These are phyloP conservation scores for Trichoderma sp. DNA, from an alignment of 2,329 filamentous ascomycete genomes.

Conservation along the genomic window DNA sequence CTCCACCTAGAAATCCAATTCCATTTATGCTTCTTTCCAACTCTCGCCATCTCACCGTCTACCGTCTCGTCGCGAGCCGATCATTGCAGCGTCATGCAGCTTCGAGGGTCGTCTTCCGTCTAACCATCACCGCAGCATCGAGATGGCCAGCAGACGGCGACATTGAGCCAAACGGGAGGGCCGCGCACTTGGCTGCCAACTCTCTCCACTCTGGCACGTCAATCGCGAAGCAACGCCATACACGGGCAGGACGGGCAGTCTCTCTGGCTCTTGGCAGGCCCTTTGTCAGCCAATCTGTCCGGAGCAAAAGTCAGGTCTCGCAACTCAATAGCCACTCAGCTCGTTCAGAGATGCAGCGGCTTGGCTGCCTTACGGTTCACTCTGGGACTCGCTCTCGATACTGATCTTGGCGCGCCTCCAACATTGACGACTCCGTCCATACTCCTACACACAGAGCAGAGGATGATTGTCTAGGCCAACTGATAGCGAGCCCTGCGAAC, in stretches of 20 bases:
- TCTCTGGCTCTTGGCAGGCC: neutral
- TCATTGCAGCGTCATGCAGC: slow-evolving; percentile 5
- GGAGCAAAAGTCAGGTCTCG: slow-evolving; percentile 10
- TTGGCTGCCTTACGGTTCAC: slow-evolving; percentile 5
- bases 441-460: neutral
- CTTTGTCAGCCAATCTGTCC: neutral
- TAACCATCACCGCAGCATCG: neutral
- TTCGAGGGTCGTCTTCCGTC: neutral
- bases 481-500: neutral
- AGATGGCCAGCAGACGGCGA: neutral
- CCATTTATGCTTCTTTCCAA: neutral
- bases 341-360: slow-evolving; percentile 1
- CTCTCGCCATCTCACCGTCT: neutral
- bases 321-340: slow-evolving; percentile 8
- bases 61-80: neutral
- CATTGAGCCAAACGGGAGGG: slow-evolving; percentile 7
- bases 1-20: neutral
- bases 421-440: neutral
- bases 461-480: neutral
- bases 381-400: neutral
- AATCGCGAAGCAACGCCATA: neutral
- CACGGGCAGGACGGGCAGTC: neutral
- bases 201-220: slow-evolving; percentile 15
- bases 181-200: slow-evolving; percentile 12
- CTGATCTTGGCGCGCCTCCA: neutral